Base-by-base conservation (phyloP, 495 filamentous ascomycete genomes). In the Aspergillus hancockii region DNA sequence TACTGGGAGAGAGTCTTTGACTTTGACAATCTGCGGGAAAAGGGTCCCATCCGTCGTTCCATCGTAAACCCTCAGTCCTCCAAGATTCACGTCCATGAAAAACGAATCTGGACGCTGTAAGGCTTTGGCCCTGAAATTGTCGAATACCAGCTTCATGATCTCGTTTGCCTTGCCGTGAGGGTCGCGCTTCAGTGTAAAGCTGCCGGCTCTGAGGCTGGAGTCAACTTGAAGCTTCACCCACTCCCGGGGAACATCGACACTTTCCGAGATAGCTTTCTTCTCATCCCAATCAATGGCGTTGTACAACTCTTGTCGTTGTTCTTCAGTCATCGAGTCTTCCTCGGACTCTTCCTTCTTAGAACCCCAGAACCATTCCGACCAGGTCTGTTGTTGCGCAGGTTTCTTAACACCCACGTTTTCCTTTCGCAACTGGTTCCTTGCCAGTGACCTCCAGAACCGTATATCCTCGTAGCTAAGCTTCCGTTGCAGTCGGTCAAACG, bases 251-350 rank as follows among this genome's bases (percentile, higher is more conserved):
- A 90, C 81, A 67, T 98, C 93, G 25, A 98, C 88, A 54, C 87
- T 87, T 61, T 94, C 93, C 0, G 90, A 79, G 32, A 98, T 81
- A 3, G 87, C 87, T 52, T 92, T 89, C 79, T 97, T 97, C 76
- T 98, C 94, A 64, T 98, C 90, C 90, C 92, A 98, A 67, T 97
- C 92, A 63, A 98, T 98, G 34, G 91, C 95, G 63, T 91, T 90
- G 67, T 98, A 98, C 9, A 98, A 83, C 76, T 98, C 94, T 70
- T 98, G 92, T 45, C 93, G 87, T 70, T 98, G 92, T 71, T 97
- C 86, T 55, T 98, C 95, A 1, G 91, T 93, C 83, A 98, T 95
- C 53, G 88, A 81, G 10, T 85, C 85, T 63, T 89, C 86, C 40
- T 91, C 88, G 4, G 83, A 80, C 53, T 90, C 77, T 41, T 90